Percentiles rank a stretch among this genome's conserved stretches.
These are phyloP conservation scores for Petasospora rhodanensis DNA, from an alignment of 1,139 yeast species.

Conservation along the genomic window DNA sequence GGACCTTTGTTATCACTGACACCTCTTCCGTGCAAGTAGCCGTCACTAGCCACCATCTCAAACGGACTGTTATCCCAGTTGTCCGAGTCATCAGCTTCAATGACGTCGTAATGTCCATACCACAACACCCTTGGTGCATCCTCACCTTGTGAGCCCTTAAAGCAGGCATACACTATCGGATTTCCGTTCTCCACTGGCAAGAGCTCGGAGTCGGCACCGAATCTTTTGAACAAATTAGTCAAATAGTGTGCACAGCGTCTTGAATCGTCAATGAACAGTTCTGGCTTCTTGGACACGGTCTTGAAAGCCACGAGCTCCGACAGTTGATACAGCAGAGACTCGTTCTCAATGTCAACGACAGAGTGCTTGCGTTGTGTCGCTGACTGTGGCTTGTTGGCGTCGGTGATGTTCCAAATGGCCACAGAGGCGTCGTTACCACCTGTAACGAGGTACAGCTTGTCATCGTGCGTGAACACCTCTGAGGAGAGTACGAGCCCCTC, in stretches of 20 bases:
- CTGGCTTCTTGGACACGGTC: conserved; percentile 74
- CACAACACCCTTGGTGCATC: conserved; percentile 51
- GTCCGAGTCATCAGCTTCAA: conserved; percentile 55
- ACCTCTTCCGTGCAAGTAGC: conserved; percentile 88
- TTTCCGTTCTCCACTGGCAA: conserved; percentile 69
- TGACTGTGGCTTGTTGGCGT: conserved; percentile 15
- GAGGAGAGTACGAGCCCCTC: conserved; percentile 31
- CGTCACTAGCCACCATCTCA: conserved; percentile 67
- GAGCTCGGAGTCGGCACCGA: conserved; percentile 73
- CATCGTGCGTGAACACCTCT: conserved; percentile 27
- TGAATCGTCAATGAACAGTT: conserved; percentile 66
- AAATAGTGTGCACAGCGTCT: conserved; percentile 82
- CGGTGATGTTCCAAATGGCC: conserved; percentile 52
- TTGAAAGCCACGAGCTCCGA: conserved; percentile 59
- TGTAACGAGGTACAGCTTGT: conserved; percentile 37
- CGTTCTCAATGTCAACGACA: conserved; percentile 38
- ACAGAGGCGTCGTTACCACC: conserved; percentile 62
- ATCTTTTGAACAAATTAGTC: conserved; percentile 52
- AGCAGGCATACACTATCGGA: conserved; percentile 78
- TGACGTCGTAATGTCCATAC: conserved; percentile 97
- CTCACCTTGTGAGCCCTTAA: conserved; percentile 40
- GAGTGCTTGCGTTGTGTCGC: conserved; percentile 13
- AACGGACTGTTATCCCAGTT: conserved; percentile 83
- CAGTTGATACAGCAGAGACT: conserved; percentile 59
- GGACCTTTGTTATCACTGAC: conserved; percentile 97